A percentile compares a stretch with the other conserved stretches of the same genome.
Conservation (phyloP, 352 stramenopile species). For the Salisapilia sapeloensis region DNA sequence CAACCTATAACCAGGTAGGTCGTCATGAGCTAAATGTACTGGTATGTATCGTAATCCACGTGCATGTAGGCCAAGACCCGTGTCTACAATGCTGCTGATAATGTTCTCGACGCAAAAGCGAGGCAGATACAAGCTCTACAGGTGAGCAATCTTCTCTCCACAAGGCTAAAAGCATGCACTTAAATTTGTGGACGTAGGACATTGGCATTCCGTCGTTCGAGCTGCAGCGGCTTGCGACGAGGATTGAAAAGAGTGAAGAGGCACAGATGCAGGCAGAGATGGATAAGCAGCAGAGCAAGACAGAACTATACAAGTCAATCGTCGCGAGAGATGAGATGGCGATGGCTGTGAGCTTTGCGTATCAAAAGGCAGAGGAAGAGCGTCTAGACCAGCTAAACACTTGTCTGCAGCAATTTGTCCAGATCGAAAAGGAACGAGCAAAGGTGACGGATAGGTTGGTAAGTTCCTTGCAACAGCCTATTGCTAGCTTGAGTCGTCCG, state of each 20-base stretch:
- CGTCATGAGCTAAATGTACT: background rate
- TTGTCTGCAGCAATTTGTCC: conserved; percentile 48
- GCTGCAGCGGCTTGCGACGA: conserved; percentile 44
- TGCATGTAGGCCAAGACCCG: conserved; percentile 9
- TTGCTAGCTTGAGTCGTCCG: conserved; percentile 37
- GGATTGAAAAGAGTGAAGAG: conserved; percentile 40
- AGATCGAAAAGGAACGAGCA: conserved; percentile 61
- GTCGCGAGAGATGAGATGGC: conserved; percentile 75
- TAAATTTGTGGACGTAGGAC: conserved; percentile 7
- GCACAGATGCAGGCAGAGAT: conserved; percentile 40
- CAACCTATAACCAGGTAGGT: conserved; percentile 15
- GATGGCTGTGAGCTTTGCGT: conserved; percentile 79
- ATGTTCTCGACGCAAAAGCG: conserved; percentile 31
- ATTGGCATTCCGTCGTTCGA: conserved; percentile 75
- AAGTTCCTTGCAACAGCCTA: conserved; percentile 27
- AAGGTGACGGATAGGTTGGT: conserved; percentile 47
- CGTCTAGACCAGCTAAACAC: conserved; percentile 55
- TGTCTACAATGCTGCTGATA: conserved; percentile 15
- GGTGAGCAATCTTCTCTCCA: conserved; percentile 5
- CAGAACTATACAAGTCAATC: conserved; percentile 61
- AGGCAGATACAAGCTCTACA: conserved; percentile 54
- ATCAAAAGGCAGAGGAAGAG: conserved; percentile 75
- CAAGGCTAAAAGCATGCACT: background rate
- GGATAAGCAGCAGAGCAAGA: conserved; percentile 43
- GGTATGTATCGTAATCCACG: background rate